Conservation (phyloP, 148 eudicot genomes). For the Rhododendron ovatum region DNA sequence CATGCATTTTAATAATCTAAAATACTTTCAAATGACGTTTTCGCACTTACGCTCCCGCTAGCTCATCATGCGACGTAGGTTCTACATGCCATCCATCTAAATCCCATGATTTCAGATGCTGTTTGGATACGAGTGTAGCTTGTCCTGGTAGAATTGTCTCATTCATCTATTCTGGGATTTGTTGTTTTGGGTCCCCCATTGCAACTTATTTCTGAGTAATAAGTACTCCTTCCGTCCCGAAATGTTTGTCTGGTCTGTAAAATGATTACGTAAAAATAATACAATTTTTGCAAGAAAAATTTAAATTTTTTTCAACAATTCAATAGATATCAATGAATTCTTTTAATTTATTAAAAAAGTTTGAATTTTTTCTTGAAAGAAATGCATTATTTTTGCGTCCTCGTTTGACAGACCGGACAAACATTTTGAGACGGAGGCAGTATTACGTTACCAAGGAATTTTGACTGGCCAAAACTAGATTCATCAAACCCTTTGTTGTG, state of each 20-base stretch:
- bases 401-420: too few species aligned
- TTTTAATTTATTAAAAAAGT: too few species aligned
- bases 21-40: too few species aligned
- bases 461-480: not conserved
- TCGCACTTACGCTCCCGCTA: not conserved
- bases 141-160: not conserved
- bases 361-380: too few species aligned
- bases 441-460: not conserved
- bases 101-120: not conserved
- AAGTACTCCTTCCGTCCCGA: too few species aligned
- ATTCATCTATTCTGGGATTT: not conserved
- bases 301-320: too few species aligned
- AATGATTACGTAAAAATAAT: too few species aligned
- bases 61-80: not conserved
- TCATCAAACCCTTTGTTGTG: not conserved
- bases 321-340: too few species aligned
- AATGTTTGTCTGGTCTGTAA: too few species aligned
- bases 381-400: too few species aligned
- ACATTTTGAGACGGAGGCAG: too few species aligned
- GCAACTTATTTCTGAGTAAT: not conserved
- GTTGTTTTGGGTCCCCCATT: not conserved
- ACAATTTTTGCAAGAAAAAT: too few species aligned
- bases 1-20: not conserved
- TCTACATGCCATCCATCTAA: not conserved
- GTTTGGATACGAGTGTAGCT: slow-evolving; percentile 10